Evolutionary conservation across 352 stramenopile species (phyloP).

Genomic region (Globisporangium recalcitrans): DNA sequence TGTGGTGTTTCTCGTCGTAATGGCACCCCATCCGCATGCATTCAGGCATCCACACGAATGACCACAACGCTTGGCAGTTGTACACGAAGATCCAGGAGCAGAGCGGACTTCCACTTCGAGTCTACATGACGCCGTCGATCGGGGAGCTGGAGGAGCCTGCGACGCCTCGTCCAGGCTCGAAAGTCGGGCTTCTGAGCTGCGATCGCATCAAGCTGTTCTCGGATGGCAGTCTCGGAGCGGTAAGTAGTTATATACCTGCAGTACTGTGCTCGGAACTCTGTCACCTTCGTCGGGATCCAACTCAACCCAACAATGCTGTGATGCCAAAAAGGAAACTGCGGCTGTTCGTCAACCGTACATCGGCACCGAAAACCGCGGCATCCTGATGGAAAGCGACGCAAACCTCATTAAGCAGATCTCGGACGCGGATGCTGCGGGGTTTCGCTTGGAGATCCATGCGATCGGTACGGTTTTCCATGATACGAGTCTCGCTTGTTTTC

Average conservation of each 20-base stretch:
- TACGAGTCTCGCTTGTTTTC: neutral
- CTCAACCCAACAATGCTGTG: neutral
- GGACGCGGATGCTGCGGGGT: conserved; percentile 46
- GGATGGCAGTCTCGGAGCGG: conserved; percentile 83
- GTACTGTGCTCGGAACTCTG: neutral
- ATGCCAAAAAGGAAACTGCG: conserved; percentile 68
- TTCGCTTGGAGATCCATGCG: conserved; percentile 85
- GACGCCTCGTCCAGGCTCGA: conserved; percentile 34
- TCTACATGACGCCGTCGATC: conserved; percentile 73
- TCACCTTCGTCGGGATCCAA: neutral
- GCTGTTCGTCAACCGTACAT: conserved; percentile 67
- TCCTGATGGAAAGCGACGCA: conserved; percentile 80
- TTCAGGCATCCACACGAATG: conserved; percentile 82
- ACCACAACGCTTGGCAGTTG: conserved; percentile 71
- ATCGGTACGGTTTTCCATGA: conserved; percentile 56
- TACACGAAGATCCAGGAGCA: conserved; percentile 71
- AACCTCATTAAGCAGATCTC: conserved; percentile 58
- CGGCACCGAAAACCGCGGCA: conserved; percentile 58
- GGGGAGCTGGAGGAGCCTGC: conserved; percentile 48
- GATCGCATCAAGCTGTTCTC: conserved; percentile 88
- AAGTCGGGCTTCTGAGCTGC: conserved; percentile 58
- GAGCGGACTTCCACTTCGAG: conserved; percentile 53
- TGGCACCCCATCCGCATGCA: neutral
- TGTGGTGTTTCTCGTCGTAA: neutral
- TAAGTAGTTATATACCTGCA: conserved; percentile 20